phyloP scores from a whole-genome alignment of 306 rosid genomes.

The Rubus idaeus region DNA sequence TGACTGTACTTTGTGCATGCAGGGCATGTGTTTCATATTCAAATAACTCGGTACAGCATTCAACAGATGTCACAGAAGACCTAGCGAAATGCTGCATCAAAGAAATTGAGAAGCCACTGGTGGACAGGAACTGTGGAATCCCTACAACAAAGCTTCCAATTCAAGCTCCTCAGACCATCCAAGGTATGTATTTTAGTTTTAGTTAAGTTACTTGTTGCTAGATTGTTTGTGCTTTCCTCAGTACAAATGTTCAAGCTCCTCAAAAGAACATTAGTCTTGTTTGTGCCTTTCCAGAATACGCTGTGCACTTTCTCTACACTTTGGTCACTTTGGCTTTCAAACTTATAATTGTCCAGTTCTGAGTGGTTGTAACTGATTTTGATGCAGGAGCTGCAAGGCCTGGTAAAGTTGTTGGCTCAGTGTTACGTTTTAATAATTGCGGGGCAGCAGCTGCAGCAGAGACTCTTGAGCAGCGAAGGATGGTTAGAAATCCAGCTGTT shows the following conservation, averaged over 20 bases:
- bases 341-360: neutral
- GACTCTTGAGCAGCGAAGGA: constrained; percentile 71
- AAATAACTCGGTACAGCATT: constrained; percentile 51
- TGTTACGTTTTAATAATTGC: constrained; percentile 69
- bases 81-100: constrained; percentile 83
- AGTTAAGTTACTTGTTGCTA: neutral
- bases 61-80: constrained; percentile 68
- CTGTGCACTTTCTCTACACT: neutral
- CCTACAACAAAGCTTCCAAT: constrained; percentile 65
- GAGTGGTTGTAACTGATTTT: neutral
- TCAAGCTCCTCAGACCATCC: constrained; percentile 78
- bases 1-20: constrained; percentile 34
- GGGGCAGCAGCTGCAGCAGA: constrained; percentile 72
- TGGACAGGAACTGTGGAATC: constrained; percentile 59
- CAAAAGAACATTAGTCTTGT: neutral
- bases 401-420: constrained; percentile 85
- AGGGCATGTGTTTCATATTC: constrained; percentile 83
- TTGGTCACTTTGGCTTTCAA: neutral
- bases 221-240: constrained; percentile 5
- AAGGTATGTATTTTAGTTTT: constrained; percentile 46
- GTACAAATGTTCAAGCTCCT: neutral
- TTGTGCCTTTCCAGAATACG: neutral
- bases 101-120: constrained; percentile 70
- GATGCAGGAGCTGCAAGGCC: constrained; percentile 86
- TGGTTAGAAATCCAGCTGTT: constrained; percentile 58